Evolutionary conservation across 805 yeast genomes (phyloP).

Genomic region (Candida andamanensis): DNA sequence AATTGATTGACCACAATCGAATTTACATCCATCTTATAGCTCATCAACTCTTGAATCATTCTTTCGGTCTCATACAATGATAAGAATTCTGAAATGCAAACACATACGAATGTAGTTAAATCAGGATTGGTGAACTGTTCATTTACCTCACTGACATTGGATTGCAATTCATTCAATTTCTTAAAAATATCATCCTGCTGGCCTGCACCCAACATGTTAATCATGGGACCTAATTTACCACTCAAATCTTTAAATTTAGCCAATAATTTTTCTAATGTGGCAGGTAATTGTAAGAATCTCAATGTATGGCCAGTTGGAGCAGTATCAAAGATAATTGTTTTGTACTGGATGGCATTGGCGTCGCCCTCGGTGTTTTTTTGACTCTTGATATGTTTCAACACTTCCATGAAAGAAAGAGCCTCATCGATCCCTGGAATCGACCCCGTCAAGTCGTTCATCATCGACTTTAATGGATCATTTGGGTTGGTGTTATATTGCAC

Average conservation of each 20-base stretch:
- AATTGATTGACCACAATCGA: constrained; percentile 94
- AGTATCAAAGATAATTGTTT: constrained; percentile 95
- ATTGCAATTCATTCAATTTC: constrained; percentile 76
- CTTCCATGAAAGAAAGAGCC: constrained; percentile 96
- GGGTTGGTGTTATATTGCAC: constrained; percentile 51
- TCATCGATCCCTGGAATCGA: constrained; percentile 98
- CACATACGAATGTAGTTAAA: constrained; percentile 91
- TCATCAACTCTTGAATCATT: constrained; percentile 91
- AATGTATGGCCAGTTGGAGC: constrained; percentile 99
- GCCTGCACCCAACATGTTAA: constrained; percentile 68
- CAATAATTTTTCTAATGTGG: constrained; percentile 82
- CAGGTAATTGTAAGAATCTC: constrained; percentile 90
- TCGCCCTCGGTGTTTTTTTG: constrained; percentile 32
- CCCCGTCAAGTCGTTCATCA: constrained; percentile 88
- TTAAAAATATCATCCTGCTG: constrained; percentile 66
- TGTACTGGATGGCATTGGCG: constrained; percentile 41
- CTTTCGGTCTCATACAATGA: constrained; percentile 97
- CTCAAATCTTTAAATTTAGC: constrained; percentile 84
- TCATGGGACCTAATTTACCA: constrained; percentile 85
- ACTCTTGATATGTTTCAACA: constrained; percentile 88
- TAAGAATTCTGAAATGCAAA: constrained; percentile 94
- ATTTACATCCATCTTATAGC: constrained; percentile 94
- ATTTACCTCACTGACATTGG: constrained; percentile 80
- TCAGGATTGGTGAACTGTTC: constrained; percentile 95
- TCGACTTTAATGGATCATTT: constrained; percentile 58